Conservation (phyloP, 1,284 basidiomycete species). For the Phellinidium pouzarii region DNA sequence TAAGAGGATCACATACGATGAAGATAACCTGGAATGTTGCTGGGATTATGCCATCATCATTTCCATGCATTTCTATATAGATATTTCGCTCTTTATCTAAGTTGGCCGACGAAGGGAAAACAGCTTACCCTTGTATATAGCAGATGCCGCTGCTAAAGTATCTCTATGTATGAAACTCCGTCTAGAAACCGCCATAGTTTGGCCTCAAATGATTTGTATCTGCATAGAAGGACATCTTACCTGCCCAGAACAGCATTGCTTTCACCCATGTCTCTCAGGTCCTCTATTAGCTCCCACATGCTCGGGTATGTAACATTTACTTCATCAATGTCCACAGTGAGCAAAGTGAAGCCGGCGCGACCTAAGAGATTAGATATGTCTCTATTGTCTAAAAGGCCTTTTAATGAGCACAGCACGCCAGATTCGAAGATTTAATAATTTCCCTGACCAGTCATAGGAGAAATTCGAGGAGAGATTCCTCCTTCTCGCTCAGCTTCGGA, state of each 20-base stretch:
- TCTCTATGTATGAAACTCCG: constrained; percentile 74
- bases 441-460: constrained; percentile 91
- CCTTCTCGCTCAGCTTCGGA: constrained; percentile 94
- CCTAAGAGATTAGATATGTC: constrained; percentile 90
- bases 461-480: constrained; percentile 90
- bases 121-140: constrained; percentile 81
- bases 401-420: neutral
- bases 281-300: constrained; percentile 95
- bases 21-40: constrained; percentile 97
- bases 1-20: constrained; percentile 50
- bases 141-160: constrained; percentile 84
- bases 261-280: constrained; percentile 95
- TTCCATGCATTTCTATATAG: constrained; percentile 71
- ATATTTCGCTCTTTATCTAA: constrained; percentile 1
- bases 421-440: neutral
- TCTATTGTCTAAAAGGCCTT: constrained; percentile 58
- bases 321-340: constrained; percentile 96
- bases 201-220: neutral
- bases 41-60: constrained; percentile 77
- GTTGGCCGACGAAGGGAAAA: neutral
- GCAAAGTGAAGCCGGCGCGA: constrained; percentile 88
- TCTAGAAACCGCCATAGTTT: constrained; percentile 30
- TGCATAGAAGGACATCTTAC: constrained; percentile 33
- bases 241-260: constrained; percentile 85
- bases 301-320: constrained; percentile 87